phyloP scores from a whole-genome alignment of 2,329 filamentous ascomycete genomes.

The Colletotrichum neosansevieriae region DNA sequence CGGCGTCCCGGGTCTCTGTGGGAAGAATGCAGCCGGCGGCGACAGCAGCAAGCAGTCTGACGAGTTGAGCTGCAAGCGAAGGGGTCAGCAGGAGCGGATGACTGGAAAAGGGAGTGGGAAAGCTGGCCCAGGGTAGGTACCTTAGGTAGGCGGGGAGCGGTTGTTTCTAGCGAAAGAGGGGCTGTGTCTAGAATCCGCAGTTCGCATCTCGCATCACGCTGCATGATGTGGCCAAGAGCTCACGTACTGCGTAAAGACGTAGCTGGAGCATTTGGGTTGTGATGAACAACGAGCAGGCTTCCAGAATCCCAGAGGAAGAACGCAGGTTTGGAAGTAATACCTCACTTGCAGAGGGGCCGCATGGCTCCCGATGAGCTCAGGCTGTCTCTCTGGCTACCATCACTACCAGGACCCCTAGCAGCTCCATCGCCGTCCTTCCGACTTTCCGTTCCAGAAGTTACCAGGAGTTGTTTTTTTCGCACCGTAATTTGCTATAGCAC shows the following conservation, averaged over 20 bases:
- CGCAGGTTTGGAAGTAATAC: not conserved
- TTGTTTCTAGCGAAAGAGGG: constrained; percentile 30
- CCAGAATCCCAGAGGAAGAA: not conserved
- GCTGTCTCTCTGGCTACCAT: not conserved
- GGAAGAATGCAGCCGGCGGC: too few species aligned
- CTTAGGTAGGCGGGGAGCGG: not conserved
- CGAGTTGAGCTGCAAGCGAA: constrained; percentile 10
- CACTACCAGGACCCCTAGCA: not conserved
- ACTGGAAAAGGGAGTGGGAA: not conserved
- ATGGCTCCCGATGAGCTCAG: not conserved
- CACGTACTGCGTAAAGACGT: not conserved
- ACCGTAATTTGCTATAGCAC: not conserved
- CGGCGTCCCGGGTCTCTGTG: constrained; percentile 23
- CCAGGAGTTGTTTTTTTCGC: not conserved
- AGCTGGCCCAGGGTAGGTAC: not conserved
- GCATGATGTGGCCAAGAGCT: constrained; percentile 16
- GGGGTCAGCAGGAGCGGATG: not conserved
- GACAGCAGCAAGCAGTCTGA: not conserved
- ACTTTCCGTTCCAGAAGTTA: constrained; percentile 13
- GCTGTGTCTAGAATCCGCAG: constrained; percentile 21
- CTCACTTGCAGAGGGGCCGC: not conserved
- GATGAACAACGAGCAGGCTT: not conserved
- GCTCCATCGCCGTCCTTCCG: not conserved
- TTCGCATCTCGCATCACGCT: constrained; percentile 25
- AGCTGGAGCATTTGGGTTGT: too few species aligned